These are phyloP conservation scores for Pleomassaria siparia DNA, from an alignment of 2,329 filamentous ascomycete species.

Conservation along the genomic window DNA sequence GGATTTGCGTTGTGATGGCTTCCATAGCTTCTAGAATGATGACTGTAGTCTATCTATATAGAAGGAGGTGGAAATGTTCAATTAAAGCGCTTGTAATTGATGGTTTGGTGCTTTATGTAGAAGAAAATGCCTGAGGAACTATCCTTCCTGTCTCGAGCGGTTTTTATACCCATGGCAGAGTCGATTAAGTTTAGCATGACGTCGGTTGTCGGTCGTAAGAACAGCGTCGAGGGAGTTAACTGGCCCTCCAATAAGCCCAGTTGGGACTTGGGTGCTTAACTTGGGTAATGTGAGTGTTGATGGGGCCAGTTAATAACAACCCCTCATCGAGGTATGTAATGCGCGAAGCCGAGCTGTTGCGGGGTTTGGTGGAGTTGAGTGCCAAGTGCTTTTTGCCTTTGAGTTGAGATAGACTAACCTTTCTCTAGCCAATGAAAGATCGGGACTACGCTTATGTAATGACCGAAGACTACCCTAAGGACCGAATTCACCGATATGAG, in stretches of 20 bases:
- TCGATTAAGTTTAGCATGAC: not conserved
- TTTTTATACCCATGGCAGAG: not conserved
- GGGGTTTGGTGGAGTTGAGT: not conserved
- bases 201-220: not conserved
- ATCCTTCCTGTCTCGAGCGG: not conserved
- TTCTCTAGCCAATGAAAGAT: not conserved
- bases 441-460: not conserved
- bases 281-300: too few species aligned
- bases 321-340: too few species aligned
- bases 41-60: not conserved
- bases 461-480: not conserved
- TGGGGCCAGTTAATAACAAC: too few species aligned
- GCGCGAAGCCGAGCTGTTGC: not conserved
- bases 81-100: not conserved
- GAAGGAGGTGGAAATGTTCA: not conserved
- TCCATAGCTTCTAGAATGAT: slow-evolving; percentile 20
- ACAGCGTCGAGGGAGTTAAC: not conserved
- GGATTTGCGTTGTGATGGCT: slow-evolving; percentile 20
- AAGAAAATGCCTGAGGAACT: not conserved
- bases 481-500: slow-evolving; percentile 2
- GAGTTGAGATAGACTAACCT: not conserved
- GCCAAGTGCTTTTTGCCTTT: not conserved
- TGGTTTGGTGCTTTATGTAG: not conserved
- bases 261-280: too few species aligned
- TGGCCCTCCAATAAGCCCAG: too few species aligned